phyloP scores from a whole-genome alignment of 2,329 filamentous ascomycete species.

The Colletotrichum neosansevieriae region DNA sequence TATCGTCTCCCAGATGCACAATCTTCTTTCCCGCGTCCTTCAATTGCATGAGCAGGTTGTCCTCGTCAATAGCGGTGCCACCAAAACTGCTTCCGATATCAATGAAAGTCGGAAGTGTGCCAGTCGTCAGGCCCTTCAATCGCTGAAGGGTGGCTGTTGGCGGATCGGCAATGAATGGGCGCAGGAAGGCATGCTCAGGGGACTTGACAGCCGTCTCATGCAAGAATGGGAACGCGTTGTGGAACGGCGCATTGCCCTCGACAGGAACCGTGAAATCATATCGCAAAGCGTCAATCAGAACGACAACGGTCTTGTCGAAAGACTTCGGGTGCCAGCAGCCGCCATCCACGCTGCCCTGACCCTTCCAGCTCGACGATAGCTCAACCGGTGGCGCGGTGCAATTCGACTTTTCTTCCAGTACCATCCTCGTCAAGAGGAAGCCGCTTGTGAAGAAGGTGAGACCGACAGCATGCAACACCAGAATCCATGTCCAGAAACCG shows the following conservation, averaged over 20 bases:
- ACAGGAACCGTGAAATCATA: constrained; percentile 97
- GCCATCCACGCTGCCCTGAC: constrained; percentile 60
- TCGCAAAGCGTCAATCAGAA: constrained; percentile 92
- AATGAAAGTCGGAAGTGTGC: constrained; percentile 93
- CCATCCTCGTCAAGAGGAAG: constrained; percentile 89
- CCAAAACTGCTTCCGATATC: constrained; percentile 96
- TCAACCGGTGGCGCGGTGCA: constrained; percentile 78
- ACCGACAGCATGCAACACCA: constrained; percentile 81
- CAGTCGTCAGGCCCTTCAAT: constrained; percentile 93
- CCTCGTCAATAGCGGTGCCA: constrained; percentile 94
- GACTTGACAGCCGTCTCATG: constrained; percentile 82
- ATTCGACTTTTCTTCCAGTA: constrained; percentile 80
- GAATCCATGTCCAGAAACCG: constrained; percentile 77
- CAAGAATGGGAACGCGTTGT: constrained; percentile 88
- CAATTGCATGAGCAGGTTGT: constrained; percentile 79
- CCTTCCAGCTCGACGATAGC: constrained; percentile 51
- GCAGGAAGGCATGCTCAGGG: constrained; percentile 86
- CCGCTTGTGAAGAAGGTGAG: constrained; percentile 95
- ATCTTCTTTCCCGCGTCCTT: constrained; percentile 76
- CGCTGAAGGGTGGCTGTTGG: constrained; percentile 94
- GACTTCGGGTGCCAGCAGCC: constrained; percentile 98
- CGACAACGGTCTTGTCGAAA: constrained; percentile 90
- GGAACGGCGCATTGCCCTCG: constrained; percentile 71
- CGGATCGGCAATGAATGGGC: constrained; percentile 96
- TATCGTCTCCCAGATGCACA: constrained; percentile 97